Evolutionary conservation across 768 basidiomycete species (phyloP).

Genomic region (Porphyrellus cyaneotinctus): DNA sequence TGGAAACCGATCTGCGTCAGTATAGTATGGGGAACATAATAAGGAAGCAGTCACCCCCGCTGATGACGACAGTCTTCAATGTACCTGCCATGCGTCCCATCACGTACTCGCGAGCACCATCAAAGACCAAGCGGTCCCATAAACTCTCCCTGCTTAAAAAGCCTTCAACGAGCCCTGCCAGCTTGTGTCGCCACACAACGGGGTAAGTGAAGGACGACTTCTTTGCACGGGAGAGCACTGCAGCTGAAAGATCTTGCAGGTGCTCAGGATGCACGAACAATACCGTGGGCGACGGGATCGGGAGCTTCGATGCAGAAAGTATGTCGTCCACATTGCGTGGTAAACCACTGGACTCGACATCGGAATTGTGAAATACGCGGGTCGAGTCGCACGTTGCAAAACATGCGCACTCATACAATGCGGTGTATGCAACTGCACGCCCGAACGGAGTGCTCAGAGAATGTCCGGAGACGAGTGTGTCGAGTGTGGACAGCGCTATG

Average conservation of each 20-base stretch:
- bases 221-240: constrained; percentile 53
- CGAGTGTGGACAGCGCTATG: constrained; percentile 61
- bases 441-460: constrained; percentile 75
- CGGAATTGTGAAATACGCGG: constrained; percentile 41
- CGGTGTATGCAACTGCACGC: constrained; percentile 72
- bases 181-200: constrained; percentile 76
- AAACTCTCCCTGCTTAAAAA: constrained; percentile 72
- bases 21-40: not conserved
- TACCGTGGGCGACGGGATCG: constrained; percentile 73
- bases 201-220: constrained; percentile 52
- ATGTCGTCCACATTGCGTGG: constrained; percentile 44
- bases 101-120: constrained; percentile 55
- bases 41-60: constrained; percentile 52
- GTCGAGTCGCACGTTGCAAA: constrained; percentile 64
- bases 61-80: constrained; percentile 65
- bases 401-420: constrained; percentile 69
- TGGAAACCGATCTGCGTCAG: constrained; percentile 22
- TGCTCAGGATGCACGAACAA: constrained; percentile 70
- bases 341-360: not conserved
- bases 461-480: constrained; percentile 75
- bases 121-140: constrained; percentile 83
- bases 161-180: constrained; percentile 63
- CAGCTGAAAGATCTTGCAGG: constrained; percentile 47
- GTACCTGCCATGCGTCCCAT: constrained; percentile 59
- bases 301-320: constrained; percentile 43